Evolutionary conservation across 768 basidiomycete genomes (phyloP).

Genomic region (Pisolithus albus): DNA sequence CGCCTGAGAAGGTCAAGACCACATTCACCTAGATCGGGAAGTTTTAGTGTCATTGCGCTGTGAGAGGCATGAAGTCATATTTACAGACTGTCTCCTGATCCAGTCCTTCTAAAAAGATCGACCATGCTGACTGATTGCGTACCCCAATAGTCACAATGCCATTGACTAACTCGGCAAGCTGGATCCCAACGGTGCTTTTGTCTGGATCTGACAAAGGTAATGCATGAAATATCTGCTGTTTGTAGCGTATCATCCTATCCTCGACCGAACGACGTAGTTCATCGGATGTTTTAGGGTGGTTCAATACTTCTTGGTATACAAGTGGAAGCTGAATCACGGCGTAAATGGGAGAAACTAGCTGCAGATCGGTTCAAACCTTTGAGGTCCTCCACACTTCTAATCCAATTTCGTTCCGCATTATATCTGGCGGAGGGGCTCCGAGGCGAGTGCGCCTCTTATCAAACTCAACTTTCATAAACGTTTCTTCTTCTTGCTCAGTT

Average conservation of each 20-base stretch:
- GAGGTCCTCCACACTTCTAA: slow-evolving; percentile 59
- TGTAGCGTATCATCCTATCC: slow-evolving; percentile 62
- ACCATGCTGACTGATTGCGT: slow-evolving; percentile 81
- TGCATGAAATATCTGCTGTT: slow-evolving; percentile 53
- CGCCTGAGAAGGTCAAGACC: slow-evolving; percentile 48
- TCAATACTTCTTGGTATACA: slow-evolving; percentile 73
- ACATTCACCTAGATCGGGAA: slow-evolving; percentile 47
- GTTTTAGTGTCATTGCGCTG: slow-evolving; percentile 1
- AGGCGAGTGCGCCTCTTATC: slow-evolving; percentile 74
- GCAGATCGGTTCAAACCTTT: slow-evolving; percentile 34
- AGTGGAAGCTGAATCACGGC: slow-evolving; percentile 48
- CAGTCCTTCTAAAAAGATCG: slow-evolving; percentile 61
- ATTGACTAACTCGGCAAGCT: slow-evolving; percentile 65
- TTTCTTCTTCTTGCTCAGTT: slow-evolving; percentile 57
- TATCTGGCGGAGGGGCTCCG: slow-evolving; percentile 53
- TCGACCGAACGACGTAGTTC: slow-evolving; percentile 75
- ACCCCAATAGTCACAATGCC: slow-evolving; percentile 73
- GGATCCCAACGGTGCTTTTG: slow-evolving; percentile 45
- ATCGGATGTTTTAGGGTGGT: slow-evolving; percentile 74
- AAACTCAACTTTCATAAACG: slow-evolving; percentile 56
- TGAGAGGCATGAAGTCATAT: slow-evolving; percentile 17
- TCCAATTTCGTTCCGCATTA: slow-evolving; percentile 56
- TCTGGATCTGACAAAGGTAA: slow-evolving; percentile 39
- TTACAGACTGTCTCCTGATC: slow-evolving; percentile 64
- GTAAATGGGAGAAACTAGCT: slow-evolving; percentile 7